Base-by-base conservation (phyloP, 139 green algal genomes). In the Asterochloris erici region DNA sequence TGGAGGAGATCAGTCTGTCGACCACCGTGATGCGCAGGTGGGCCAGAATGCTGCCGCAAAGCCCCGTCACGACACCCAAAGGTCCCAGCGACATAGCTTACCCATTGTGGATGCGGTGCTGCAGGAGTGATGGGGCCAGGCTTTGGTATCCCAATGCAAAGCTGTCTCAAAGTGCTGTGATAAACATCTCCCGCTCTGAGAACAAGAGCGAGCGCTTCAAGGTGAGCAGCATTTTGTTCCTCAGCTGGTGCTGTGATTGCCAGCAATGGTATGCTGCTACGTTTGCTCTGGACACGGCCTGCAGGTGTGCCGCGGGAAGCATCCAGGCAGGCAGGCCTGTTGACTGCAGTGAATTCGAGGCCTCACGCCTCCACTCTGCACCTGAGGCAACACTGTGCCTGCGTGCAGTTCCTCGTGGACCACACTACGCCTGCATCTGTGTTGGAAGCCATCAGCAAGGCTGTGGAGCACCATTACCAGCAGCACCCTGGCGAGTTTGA, bases 91-190 rank as follows among this genome's bases (percentile, higher is more conserved):
- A 54, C 38, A 54, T 6, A 10, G 38, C 38, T 54, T 6, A 54
- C 6, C 38, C 38, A 6, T 54, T 2, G 38, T 54, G 38, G 6
- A 54, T 54, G 38, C 38, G 2, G 38, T 54, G 38, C 38, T 54
- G 38, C 38, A 77, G 81, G 14, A 74, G 63, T 63, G 86, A 93
- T 68, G 87, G 88, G 14, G 81, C 78, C 6, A 79, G 88, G 24
- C 68, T 91, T 21, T 92, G 86, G 84, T 93, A 87, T 70, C 87
- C 90, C 79, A 93, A 90, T 78, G 73, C 83, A 23, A 84, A 86
- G 64, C 79, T 94, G 47, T 81, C 78, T 9, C 4, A 61, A 1
- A 78, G 78, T 12, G 74, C 84, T 12, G 77, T 93, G 17, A 73
- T 90, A 74, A 94, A 94, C 83, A 13, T 94, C 12, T 87, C 84